These are phyloP conservation scores for Boletus fagicola DNA, from an alignment of 768 basidiomycete species.

Conservation along the genomic window DNA sequence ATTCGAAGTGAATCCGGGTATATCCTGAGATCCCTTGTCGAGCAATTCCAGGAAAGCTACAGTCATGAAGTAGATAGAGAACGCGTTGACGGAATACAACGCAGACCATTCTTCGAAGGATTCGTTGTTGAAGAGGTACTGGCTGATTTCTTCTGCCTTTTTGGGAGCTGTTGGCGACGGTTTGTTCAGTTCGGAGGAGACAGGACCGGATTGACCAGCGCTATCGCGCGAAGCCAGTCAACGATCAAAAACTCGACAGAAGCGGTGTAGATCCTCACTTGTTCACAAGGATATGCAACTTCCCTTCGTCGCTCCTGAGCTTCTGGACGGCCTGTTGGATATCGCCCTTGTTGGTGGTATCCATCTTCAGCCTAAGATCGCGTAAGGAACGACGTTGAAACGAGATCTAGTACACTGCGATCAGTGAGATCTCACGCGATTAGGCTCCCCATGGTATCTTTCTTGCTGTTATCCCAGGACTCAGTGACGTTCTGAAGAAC, in stretches of 20 bases:
- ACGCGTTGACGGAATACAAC: conserved; percentile 65
- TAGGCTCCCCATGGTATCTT: conserved; percentile 44
- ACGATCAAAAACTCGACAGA: not conserved
- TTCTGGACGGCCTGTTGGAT: conserved; percentile 53
- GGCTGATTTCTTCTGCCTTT: conserved; percentile 62
- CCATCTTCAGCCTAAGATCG: conserved; percentile 56
- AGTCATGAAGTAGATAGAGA: conserved; percentile 76
- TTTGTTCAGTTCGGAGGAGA: conserved; percentile 55
- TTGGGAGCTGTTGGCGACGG: conserved; percentile 56
- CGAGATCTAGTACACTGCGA: not conserved
- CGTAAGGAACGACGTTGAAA: not conserved
- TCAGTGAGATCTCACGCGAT: conserved; percentile 50
- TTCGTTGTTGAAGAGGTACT: conserved; percentile 68
- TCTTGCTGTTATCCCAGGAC: conserved; percentile 42
- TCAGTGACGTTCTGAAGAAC: conserved; percentile 59
- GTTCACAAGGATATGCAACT: conserved; percentile 76
- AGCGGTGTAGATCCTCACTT: conserved; percentile 48
- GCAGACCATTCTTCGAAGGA: conserved; percentile 60
- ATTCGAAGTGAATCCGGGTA: conserved; percentile 53
- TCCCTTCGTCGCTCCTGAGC: conserved; percentile 48
- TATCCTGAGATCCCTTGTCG: conserved; percentile 65
- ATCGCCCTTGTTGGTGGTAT: conserved; percentile 67
- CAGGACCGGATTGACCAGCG: conserved; percentile 72
- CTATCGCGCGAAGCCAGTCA: conserved; percentile 35
- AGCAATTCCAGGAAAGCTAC: conserved; percentile 75